Evolutionary conservation across 1,139 yeast genomes (phyloP).

Genomic region (Geotrichum australiense): DNA sequence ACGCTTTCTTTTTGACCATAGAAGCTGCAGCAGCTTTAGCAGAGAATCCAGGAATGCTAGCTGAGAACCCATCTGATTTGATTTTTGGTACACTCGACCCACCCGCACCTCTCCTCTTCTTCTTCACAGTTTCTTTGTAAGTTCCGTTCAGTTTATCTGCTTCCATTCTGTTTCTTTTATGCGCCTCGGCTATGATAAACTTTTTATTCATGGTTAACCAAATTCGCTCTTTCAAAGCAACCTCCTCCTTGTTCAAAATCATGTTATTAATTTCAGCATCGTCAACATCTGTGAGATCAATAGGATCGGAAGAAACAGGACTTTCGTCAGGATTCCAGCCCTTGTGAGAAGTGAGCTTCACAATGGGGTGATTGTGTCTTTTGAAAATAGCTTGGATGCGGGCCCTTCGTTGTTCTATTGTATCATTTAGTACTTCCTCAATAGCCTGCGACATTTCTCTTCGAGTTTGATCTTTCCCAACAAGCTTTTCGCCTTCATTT

Average conservation of each 20-base stretch:
- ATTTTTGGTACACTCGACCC: not conserved
- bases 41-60: constrained; percentile 2
- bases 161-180: constrained; percentile 72
- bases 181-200: constrained; percentile 76
- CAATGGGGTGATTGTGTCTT: constrained; percentile 18
- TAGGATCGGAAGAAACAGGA: constrained; percentile 53
- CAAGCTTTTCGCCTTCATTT: not conserved
- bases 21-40: constrained; percentile 12
- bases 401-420: constrained; percentile 12
- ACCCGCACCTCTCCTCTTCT: constrained; percentile 19
- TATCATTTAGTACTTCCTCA: constrained; percentile 2
- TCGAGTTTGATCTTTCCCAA: not conserved
- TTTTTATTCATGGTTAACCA: constrained; percentile 91
- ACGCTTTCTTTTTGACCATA: constrained; percentile 14
- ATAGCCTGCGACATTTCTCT: constrained; percentile 3
- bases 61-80: not conserved
- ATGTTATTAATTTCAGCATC: constrained; percentile 65
- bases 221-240: constrained; percentile 60
- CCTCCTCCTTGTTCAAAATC: constrained; percentile 60
- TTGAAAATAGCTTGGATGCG: constrained; percentile 16
- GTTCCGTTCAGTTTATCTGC: constrained; percentile 58
- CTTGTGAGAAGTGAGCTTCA: constrained; percentile 4
- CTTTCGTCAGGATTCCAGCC: constrained; percentile 31
- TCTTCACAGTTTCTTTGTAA: constrained; percentile 33
- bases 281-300: constrained; percentile 65